A percentile compares a stretch with the other conserved stretches of the same genome.
Conservation (phyloP, 2,329 filamentous ascomycete genomes). For the Elsinoe batatas region DNA sequence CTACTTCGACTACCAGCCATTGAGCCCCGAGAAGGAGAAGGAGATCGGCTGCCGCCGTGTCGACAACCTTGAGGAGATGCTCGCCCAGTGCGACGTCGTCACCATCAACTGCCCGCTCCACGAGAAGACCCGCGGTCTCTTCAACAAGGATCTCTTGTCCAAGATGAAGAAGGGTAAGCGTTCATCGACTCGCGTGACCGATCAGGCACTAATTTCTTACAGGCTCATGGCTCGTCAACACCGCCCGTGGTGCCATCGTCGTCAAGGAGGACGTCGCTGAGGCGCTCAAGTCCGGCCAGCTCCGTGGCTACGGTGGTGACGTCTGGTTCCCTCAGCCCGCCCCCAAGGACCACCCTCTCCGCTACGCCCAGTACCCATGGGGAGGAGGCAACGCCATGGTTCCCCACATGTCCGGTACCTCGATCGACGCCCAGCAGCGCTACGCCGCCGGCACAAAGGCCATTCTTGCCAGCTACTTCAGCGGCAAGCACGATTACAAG, state of each 20-base stretch:
- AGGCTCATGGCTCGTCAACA: slow-evolving; percentile 97
- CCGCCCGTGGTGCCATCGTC: slow-evolving; percentile 94
- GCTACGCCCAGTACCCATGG: slow-evolving; percentile 78
- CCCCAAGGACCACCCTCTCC: slow-evolving; percentile 82
- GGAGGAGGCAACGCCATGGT: slow-evolving; percentile 98
- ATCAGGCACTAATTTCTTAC: slow-evolving; percentile 13
- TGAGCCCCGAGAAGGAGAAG: slow-evolving; percentile 73
- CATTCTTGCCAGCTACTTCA: slow-evolving; percentile 87
- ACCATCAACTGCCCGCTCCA: slow-evolving; percentile 99
- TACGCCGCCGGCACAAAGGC: slow-evolving; percentile 54
- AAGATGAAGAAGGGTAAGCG: slow-evolving; percentile 93
- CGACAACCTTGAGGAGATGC: slow-evolving; percentile 81
- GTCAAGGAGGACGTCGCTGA: slow-evolving; percentile 98
- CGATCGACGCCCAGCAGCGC: slow-evolving; percentile 91
- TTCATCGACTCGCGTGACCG: not conserved
- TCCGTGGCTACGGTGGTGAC: slow-evolving; percentile 78
- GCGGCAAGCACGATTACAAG: slow-evolving; percentile 76
- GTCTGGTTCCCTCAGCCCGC: slow-evolving; percentile 98
- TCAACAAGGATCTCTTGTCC: slow-evolving; percentile 96
- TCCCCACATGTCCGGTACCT: slow-evolving; percentile 96
- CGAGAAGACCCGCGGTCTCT: slow-evolving; percentile 91
- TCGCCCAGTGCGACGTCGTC: slow-evolving; percentile 89
- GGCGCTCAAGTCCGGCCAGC: slow-evolving; percentile 82
- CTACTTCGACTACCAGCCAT: slow-evolving; percentile 98
- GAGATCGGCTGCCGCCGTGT: slow-evolving; percentile 94